Conservation (phyloP, 768 basidiomycete species). For the Hydnum rufescens region DNA sequence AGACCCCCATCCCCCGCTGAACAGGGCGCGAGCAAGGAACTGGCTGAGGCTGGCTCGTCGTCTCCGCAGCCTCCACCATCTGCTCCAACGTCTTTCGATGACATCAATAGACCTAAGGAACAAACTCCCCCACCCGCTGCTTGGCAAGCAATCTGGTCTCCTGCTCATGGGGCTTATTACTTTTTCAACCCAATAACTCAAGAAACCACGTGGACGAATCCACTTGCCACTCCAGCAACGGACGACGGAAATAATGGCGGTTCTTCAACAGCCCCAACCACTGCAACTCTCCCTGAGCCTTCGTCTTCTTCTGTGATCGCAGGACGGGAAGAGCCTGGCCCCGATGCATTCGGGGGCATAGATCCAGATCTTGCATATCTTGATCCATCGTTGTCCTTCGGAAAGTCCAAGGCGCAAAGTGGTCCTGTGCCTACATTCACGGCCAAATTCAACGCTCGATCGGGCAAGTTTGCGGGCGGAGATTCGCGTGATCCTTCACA, state of each 20-base stretch:
- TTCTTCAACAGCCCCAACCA: background rate
- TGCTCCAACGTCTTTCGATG: too few relatives aligned
- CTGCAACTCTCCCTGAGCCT: conserved; percentile 6
- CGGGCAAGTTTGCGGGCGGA: conserved; percentile 45
- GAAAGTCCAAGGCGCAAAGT: conserved; percentile 16
- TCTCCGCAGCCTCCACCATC: too few relatives aligned
- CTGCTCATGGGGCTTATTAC: conserved; percentile 64
- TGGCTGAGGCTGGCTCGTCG: too few relatives aligned
- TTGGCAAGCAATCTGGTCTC: conserved; percentile 76
- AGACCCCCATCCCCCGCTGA: too few relatives aligned
- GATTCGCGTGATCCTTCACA: conserved; percentile 57
- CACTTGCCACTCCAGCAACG: conserved; percentile 21
- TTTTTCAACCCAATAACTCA: conserved; percentile 59
- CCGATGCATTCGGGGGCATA: conserved; percentile 42
- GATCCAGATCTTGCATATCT: conserved; percentile 65
- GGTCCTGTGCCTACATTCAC: conserved; percentile 21
- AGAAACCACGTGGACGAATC: conserved; percentile 74
- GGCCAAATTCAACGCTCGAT: conserved; percentile 41
- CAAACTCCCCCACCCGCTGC: too few relatives aligned
- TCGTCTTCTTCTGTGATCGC: conserved; percentile 8
- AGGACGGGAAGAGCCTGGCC: background rate
- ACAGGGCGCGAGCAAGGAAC: too few relatives aligned
- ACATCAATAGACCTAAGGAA: too few relatives aligned
- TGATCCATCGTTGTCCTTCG: conserved; percentile 40
- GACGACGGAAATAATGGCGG: background rate